A percentile compares a stretch with the other conserved stretches of the same genome.
These are phyloP conservation scores for Parachaetomium inaequale DNA, from an alignment of 495 filamentous ascomycete species.

Conservation along the genomic window DNA sequence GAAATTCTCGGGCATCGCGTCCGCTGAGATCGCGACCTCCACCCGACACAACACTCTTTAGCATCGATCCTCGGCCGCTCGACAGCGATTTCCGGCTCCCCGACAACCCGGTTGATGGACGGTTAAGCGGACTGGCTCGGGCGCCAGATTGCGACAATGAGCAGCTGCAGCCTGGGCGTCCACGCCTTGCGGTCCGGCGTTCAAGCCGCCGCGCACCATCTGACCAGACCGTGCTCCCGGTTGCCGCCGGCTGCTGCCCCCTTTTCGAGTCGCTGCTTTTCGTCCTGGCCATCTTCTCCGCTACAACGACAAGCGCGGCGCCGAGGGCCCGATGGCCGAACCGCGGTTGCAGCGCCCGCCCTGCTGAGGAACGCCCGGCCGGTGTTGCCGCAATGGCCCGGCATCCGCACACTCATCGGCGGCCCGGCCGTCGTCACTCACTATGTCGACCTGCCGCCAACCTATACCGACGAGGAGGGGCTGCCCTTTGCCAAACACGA, in stretches of 20 bases:
- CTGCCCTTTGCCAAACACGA: slow-evolving; percentile 45
- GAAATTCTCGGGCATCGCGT: background rate
- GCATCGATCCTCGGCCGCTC: background rate
- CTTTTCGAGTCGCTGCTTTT: slow-evolving; percentile 21
- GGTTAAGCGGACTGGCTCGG: slow-evolving; percentile 26
- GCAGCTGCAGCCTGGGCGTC: slow-evolving; percentile 30
- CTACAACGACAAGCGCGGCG: background rate
- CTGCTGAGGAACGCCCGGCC: slow-evolving; percentile 13
- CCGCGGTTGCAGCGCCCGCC: background rate
- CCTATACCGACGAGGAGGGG: slow-evolving; percentile 46
- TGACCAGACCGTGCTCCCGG: slow-evolving; percentile 18
- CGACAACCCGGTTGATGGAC: slow-evolving; percentile 24
- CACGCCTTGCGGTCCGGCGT: slow-evolving; percentile 31
- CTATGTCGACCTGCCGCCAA: slow-evolving; percentile 46
- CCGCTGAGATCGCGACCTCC: background rate
- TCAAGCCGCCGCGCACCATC: slow-evolving; percentile 26
- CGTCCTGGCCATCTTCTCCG: slow-evolving; percentile 8
- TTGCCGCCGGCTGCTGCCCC: background rate
- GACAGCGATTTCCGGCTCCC: background rate
- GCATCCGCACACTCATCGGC: slow-evolving; percentile 27
- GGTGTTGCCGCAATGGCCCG: slow-evolving; percentile 20
- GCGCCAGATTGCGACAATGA: slow-evolving; percentile 30
- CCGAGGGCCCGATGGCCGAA: background rate
- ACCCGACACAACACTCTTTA: too few species aligned
- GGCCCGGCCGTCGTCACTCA: slow-evolving; percentile 32